phyloP scores from a whole-genome alignment of 2,329 filamentous ascomycete species.

The Diaporthe capsici region DNA sequence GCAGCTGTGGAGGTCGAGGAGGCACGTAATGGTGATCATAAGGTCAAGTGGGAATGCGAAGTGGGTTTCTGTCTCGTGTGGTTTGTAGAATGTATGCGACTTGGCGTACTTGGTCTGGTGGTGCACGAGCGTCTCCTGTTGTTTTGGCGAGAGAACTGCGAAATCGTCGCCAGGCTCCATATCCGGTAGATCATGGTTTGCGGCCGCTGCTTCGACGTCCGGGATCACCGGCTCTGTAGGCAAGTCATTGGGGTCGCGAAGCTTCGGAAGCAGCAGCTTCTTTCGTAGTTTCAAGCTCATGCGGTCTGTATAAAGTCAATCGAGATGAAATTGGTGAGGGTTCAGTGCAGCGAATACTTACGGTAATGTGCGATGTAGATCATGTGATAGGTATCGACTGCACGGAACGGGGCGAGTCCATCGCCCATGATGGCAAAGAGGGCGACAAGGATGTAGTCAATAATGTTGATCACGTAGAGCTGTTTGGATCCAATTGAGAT shows the following conservation, averaged over 20 bases:
- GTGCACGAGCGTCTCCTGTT: conserved; percentile 79
- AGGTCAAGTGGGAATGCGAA: conserved; percentile 82
- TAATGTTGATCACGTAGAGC: conserved; percentile 77
- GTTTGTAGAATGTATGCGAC: conserved; percentile 91
- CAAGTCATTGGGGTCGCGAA: conserved; percentile 79
- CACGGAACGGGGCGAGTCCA: conserved; percentile 80
- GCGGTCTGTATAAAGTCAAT: conserved; percentile 52
- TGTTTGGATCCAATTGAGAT: conserved; percentile 84
- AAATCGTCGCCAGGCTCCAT: conserved; percentile 63
- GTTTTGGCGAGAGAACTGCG: conserved; percentile 74
- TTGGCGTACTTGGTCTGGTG: conserved; percentile 86
- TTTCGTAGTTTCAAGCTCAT: conserved; percentile 76
- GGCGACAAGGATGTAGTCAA: conserved; percentile 79
- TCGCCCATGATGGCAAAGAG: conserved; percentile 80
- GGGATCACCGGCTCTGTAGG: conserved; percentile 57
- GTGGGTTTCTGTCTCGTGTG: conserved; percentile 87
- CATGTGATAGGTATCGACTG: conserved; percentile 90
- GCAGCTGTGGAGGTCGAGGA: conserved; percentile 84
- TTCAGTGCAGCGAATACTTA: conserved; percentile 37
- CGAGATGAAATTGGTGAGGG: conserved; percentile 51
- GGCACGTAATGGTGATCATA: conserved; percentile 81
- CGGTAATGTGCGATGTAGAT: conserved; percentile 82
- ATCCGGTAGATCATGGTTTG: conserved; percentile 52
- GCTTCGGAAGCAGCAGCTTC: conserved; percentile 71
- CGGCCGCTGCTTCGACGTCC: conserved; percentile 58